Conservation (phyloP, 495 filamentous ascomycete genomes). For the Glonium stellatum region DNA sequence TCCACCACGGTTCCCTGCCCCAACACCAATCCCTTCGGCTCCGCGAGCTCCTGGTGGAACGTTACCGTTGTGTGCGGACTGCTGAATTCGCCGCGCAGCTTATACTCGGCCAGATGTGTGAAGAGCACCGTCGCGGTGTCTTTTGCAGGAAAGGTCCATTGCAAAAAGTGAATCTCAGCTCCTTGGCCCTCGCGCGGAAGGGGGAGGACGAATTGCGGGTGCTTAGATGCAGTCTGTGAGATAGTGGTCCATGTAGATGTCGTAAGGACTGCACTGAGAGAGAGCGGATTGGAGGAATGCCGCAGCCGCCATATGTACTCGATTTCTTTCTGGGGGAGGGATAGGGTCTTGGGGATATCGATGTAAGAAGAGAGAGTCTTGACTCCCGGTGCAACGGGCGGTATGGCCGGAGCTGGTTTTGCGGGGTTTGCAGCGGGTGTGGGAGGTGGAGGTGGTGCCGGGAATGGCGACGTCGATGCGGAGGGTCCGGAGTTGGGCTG, state of each 20-base stretch:
- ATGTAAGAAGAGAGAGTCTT: constrained; percentile 79
- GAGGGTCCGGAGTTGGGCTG: background rate
- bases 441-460: constrained; percentile 28
- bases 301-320: constrained; percentile 87
- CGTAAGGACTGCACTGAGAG: constrained; percentile 77
- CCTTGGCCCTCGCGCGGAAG: constrained; percentile 61
- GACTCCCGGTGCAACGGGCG: constrained; percentile 45
- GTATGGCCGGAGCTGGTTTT: constrained; percentile 31
- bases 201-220: constrained; percentile 87
- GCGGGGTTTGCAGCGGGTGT: constrained; percentile 25
- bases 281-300: constrained; percentile 59
- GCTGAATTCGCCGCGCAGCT: constrained; percentile 80
- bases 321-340: constrained; percentile 74
- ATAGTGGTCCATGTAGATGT: constrained; percentile 62
- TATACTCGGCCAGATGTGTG: constrained; percentile 85
- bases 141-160: constrained; percentile 64
- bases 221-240: constrained; percentile 54
- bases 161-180: constrained; percentile 76
- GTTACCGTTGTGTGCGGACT: constrained; percentile 89
- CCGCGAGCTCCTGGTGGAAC: constrained; percentile 73
- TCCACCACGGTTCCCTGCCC: constrained; percentile 75
- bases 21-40: constrained; percentile 67
- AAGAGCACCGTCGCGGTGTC: constrained; percentile 79
- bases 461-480: constrained; percentile 14
- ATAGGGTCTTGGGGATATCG: constrained; percentile 66